Percentiles rank a stretch among this genome's conserved stretches.
Conservation (phyloP, 2,329 filamentous ascomycete genomes). For the Colletotrichum sp. region DNA sequence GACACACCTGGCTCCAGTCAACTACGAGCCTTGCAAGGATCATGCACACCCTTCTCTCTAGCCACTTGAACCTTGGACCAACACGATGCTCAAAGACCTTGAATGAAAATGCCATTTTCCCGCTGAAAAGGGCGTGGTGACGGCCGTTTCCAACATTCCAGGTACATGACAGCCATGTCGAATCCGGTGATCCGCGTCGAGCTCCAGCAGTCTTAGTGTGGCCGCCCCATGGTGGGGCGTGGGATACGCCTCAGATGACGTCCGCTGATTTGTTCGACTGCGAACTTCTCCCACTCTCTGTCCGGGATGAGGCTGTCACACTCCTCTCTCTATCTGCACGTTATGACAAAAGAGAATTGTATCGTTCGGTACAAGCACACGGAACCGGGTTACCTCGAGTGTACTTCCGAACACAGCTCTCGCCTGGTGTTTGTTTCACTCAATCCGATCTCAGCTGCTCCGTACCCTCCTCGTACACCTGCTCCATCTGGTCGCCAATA, state of each 20-base stretch:
- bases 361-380: slow-evolving; percentile 3
- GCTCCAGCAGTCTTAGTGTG: slow-evolving; percentile 16
- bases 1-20: neutral
- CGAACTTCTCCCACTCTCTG: slow-evolving; percentile 20
- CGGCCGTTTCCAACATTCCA: slow-evolving; percentile 18
- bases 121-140: neutral
- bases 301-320: slow-evolving; percentile 23
- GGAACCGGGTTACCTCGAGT: neutral
- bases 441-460: neutral
- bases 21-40: neutral
- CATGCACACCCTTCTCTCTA: neutral
- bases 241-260: slow-evolving; percentile 17
- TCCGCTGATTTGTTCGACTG: slow-evolving; percentile 20
- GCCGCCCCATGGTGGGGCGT: slow-evolving; percentile 13
- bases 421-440: neutral
- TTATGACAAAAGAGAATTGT: slow-evolving; percentile 23
- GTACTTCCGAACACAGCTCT: slow-evolving; percentile 1
- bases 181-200: slow-evolving; percentile 22
- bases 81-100: neutral
- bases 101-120: neutral
- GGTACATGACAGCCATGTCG: slow-evolving; percentile 3
- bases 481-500: neutral
- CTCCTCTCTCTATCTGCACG: slow-evolving; percentile 19
- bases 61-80: neutral
- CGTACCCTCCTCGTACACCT: slow-evolving; percentile 2